A percentile compares a stretch with the other conserved stretches of the same genome.
phyloP scores from a whole-genome alignment of 768 basidiomycete species.

The Hortiboletus flavorubellus region DNA sequence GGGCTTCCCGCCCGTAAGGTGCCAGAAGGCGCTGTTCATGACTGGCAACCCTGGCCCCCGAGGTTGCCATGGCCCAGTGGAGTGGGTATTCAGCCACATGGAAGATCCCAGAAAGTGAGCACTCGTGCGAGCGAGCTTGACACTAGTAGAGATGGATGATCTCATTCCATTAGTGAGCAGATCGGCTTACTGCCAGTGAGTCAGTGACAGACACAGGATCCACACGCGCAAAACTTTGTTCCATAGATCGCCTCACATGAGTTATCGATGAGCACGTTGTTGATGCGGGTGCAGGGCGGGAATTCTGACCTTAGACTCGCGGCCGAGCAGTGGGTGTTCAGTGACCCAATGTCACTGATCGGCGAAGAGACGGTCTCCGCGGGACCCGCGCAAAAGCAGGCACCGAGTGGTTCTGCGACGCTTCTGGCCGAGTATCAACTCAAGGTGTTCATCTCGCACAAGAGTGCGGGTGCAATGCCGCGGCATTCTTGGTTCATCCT shows the following conservation, averaged over 20 bases:
- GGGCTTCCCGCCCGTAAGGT: conserved; percentile 87
- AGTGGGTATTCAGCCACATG: conserved; percentile 95
- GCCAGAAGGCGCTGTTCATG: conserved; percentile 86
- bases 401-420: conserved; percentile 42
- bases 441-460: too few relatives aligned
- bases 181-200: conserved; percentile 65
- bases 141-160: conserved; percentile 82
- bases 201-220: conserved; percentile 94
- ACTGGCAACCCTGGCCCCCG: conserved; percentile 73
- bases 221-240: conserved; percentile 76
- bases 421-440: conserved; percentile 55
- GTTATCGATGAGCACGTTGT: neutral
- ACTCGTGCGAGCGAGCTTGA: neutral
- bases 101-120: conserved; percentile 74
- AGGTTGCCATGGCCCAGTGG: conserved; percentile 67
- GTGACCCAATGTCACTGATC: conserved; percentile 73
- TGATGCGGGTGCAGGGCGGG: conserved; percentile 45
- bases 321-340: conserved; percentile 89
- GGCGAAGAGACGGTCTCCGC: conserved; percentile 48
- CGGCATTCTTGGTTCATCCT: too few relatives aligned
- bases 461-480: too few relatives aligned
- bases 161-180: conserved; percentile 55
- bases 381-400: conserved; percentile 10
- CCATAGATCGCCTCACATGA: conserved; percentile 46
- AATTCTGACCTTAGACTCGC: conserved; percentile 67